These are phyloP conservation scores for Lentinula sp. DNA, from an alignment of 768 basidiomycete species.

Conservation along the genomic window DNA sequence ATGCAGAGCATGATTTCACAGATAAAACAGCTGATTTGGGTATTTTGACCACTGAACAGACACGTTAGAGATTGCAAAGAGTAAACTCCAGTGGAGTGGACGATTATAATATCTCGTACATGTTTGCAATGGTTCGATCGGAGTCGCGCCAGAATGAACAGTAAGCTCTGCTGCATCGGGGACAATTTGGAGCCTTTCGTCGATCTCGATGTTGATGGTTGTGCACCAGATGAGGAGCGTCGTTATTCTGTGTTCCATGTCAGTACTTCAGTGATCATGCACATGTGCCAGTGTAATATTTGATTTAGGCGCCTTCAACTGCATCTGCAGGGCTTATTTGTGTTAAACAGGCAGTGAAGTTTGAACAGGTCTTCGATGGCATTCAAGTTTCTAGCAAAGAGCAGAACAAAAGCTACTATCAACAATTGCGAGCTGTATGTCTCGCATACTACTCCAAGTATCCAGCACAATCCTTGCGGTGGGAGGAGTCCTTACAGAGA, in stretches of 20 bases:
- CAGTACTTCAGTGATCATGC: too few relatives aligned
- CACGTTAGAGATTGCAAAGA: not conserved
- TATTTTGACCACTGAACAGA: constrained; percentile 51
- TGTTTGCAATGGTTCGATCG: constrained; percentile 25
- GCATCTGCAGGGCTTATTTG: too few relatives aligned
- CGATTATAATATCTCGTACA: constrained; percentile 10
- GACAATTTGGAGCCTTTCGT: constrained; percentile 33
- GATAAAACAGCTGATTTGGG: constrained; percentile 61
- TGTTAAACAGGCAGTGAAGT: too few relatives aligned
- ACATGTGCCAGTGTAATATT: too few relatives aligned
- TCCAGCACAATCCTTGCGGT: constrained; percentile 3
- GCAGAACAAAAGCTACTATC: too few relatives aligned
- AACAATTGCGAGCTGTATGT: not conserved
- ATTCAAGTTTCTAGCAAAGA: too few relatives aligned
- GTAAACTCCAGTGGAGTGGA: not conserved
- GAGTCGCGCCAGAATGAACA: constrained; percentile 26
- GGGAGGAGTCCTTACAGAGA: constrained; percentile 1
- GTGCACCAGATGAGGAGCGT: constrained; percentile 44
- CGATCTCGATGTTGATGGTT: constrained; percentile 38
- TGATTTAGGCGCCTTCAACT: too few relatives aligned
- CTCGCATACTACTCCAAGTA: not conserved
- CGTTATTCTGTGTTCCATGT: constrained; percentile 9
- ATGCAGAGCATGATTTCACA: constrained; percentile 46
- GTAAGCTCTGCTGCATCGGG: constrained; percentile 22
- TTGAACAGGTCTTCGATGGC: too few relatives aligned